Percentiles rank a stretch among this genome's conserved stretches.
Evolutionary conservation across 257 asterid genomes (phyloP).

Genomic region (Solanum phureja): DNA sequence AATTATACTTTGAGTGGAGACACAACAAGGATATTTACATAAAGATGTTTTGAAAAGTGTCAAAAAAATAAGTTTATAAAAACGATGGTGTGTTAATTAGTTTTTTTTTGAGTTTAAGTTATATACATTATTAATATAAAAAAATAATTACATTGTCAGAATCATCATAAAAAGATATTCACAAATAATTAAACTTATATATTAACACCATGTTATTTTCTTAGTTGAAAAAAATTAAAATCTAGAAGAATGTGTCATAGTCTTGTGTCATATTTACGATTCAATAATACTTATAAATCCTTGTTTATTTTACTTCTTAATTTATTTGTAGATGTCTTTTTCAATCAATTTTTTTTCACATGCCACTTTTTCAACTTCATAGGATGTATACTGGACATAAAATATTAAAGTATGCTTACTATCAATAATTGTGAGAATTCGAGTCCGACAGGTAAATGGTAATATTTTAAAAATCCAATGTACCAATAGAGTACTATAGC

Average conservation of each 20-base stretch:
- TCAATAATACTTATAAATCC: neutral
- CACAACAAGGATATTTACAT: neutral
- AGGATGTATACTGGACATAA: neutral
- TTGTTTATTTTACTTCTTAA: neutral
- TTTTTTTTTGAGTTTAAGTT: neutral
- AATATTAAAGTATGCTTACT: no score
- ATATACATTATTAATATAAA: neutral
- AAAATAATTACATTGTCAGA: no score
- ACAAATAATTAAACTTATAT: no score
- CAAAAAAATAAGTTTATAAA: neutral
- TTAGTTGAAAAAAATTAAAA: no score
- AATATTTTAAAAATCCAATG: no score
- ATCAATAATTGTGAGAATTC: no score
- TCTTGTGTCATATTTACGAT: neutral
- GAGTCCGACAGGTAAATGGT: no score
- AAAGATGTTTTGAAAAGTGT: neutral
- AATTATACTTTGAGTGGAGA: neutral
- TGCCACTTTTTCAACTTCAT: neutral
- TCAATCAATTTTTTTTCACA: no score
- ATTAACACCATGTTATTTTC: no score
- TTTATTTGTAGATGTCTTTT: neutral
- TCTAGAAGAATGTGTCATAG: neutral
- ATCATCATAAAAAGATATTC: no score
- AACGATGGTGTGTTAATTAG: neutral
- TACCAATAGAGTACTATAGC: no score